Conservation (phyloP, 441 rosid species). For the Cnidoscolus chayamansa region DNA sequence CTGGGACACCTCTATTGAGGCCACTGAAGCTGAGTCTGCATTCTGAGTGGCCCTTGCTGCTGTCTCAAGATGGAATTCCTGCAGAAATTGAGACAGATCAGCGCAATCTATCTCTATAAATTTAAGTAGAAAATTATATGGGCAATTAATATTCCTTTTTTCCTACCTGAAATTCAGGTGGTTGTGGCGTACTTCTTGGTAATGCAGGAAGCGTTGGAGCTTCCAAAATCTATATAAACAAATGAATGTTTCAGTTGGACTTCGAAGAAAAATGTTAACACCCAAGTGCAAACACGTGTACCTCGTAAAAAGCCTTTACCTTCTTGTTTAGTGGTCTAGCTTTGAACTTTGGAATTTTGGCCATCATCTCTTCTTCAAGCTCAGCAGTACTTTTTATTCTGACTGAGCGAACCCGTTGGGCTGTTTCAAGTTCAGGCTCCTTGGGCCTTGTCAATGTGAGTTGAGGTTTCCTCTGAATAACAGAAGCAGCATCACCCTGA, state of each 20-base stretch:
- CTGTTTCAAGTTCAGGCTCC: slow-evolving; percentile 89
- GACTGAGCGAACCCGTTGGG: slow-evolving; percentile 76
- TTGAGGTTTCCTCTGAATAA: slow-evolving; percentile 58
- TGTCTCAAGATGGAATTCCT: slow-evolving; percentile 92
- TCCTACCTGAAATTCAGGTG: slow-evolving; percentile 77
- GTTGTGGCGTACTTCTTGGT: slow-evolving; percentile 70
- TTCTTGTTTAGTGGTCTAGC: slow-evolving; percentile 93
- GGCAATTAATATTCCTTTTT: not conserved
- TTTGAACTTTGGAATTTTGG: slow-evolving; percentile 92
- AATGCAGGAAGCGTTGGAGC: slow-evolving; percentile 60
- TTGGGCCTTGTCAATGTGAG: slow-evolving; percentile 86
- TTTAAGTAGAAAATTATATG: not conserved
- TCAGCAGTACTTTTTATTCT: slow-evolving; percentile 80
- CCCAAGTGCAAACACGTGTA: not conserved
- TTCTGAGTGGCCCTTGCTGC: slow-evolving; percentile 71
- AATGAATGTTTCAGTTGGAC: slow-evolving; percentile 1
- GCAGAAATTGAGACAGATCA: slow-evolving; percentile 23
- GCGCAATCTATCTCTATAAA: not conserved
- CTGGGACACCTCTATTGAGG: slow-evolving; percentile 72
- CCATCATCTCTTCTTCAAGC: slow-evolving; percentile 97
- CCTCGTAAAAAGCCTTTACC: slow-evolving; percentile 34
- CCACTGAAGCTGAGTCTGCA: slow-evolving; percentile 74
- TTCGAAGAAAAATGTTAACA: not conserved
- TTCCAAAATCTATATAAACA: slow-evolving; percentile 57
- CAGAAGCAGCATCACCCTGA: slow-evolving; percentile 31